Percentiles rank a stretch among this genome's conserved stretches.
Conservation (phyloP, 495 filamentous ascomycete species). For the Copromyces sp. region DNA sequence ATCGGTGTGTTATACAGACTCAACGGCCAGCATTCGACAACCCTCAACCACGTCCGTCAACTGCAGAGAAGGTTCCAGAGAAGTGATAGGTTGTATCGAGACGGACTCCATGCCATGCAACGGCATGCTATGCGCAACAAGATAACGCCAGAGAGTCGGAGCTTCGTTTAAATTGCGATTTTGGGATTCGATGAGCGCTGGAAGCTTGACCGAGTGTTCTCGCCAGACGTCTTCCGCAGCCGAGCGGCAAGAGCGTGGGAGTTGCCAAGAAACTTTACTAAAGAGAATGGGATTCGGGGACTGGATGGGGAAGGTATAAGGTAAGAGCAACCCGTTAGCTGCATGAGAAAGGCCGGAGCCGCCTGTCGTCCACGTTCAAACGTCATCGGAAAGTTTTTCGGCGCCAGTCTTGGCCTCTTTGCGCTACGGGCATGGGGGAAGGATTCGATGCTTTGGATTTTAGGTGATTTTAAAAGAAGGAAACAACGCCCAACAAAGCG, state of each 20-base stretch:
- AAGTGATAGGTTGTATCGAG: background rate
- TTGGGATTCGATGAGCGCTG: background rate
- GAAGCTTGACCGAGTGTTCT: background rate
- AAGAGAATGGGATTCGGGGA: background rate
- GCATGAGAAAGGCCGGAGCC: slow-evolving; percentile 17
- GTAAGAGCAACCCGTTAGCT: slow-evolving; percentile 27
- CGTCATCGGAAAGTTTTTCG: background rate
- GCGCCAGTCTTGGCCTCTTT: background rate
- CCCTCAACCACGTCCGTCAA: background rate
- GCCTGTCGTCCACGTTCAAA: background rate
- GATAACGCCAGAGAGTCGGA: background rate
- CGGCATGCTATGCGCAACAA: background rate
- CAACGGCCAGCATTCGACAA: background rate
- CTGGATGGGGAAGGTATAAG: slow-evolving; percentile 23
- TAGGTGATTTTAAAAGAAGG: background rate
- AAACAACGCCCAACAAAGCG: background rate
- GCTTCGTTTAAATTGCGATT: background rate
- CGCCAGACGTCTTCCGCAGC: background rate
- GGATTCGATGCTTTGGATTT: background rate
- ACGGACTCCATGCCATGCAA: background rate
- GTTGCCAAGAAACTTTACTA: background rate
- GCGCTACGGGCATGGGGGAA: background rate
- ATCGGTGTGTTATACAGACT: background rate
- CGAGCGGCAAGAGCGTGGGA: background rate
- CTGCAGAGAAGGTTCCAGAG: background rate